Evolutionary conservation across 345 rosid genomes (phyloP).

Genomic region (Salix brachista): DNA sequence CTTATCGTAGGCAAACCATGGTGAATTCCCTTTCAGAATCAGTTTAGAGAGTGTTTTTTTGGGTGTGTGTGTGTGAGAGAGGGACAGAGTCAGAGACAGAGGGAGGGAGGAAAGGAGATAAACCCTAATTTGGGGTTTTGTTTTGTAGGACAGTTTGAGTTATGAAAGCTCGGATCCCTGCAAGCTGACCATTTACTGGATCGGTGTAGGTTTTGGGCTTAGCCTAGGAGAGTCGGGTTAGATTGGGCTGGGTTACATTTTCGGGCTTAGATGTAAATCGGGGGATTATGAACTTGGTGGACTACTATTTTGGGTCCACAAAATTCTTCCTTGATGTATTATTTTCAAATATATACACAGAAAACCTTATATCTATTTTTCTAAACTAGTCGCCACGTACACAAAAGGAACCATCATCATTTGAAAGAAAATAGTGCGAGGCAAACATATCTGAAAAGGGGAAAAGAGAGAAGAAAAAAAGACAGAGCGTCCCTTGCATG

Average conservation of each 20-base stretch:
- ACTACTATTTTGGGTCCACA: no score
- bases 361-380: no score
- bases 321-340: no score
- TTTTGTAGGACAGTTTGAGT: not conserved
- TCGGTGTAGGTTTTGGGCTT: not conserved
- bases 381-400: no score
- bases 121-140: slow-evolving; percentile 1
- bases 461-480: no score
- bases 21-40: not conserved
- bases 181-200: not conserved
- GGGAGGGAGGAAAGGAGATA: not conserved
- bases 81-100: not conserved
- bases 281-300: not conserved
- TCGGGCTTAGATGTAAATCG: not conserved
- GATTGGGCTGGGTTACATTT: not conserved
- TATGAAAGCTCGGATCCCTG: not conserved
- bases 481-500: no score
- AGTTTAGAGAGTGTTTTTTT: not conserved
- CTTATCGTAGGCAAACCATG: slow-evolving; percentile 5
- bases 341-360: no score
- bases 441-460: no score
- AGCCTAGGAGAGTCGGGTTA: not conserved
- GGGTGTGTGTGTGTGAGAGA: not conserved
- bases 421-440: no score
- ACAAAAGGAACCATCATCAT: no score